Base-by-base conservation (phyloP, 2,329 filamentous ascomycete species). In the Tolypocladium guangdongense region DNA sequence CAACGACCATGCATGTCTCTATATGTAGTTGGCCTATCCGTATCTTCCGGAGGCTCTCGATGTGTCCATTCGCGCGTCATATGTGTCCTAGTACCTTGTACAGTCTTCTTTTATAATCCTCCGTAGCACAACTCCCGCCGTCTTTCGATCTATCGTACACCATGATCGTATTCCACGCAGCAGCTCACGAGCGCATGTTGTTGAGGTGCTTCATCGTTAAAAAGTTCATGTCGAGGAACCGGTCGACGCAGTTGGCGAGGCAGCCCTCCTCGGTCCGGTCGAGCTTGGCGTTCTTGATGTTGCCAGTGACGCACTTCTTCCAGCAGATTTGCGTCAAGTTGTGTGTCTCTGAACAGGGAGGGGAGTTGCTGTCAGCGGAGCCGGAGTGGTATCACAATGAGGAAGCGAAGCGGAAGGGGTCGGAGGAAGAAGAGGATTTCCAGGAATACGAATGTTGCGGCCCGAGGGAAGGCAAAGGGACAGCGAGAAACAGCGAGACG, bases 191-290 rank as follows among this genome's bases (percentile, higher is more conserved):
- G 16, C 78, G 74, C 74, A 80, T 72, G 57, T 66, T 80, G 68
- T 93, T 84, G 64, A 97, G 74, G 68, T 96, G 87, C 76, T 84
- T 86, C 70, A 96, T 75, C n/a, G 95, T 87, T 52, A 89, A 76
- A 59, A 88, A 73, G 72, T 92, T 93, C 58, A 90, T 81, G 71
- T 99, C 93, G 74, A 97, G 79, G 73, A 95, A 97, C 54, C 93
- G 80, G 64, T 96, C 88, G 54, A 97, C 90, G 66, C 93, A 99
- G 76, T 96, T 96, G 68, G 84, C 78, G 68, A 96, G 80, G 70
- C 93, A 99, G 10, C 77, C 73, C 74, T 93, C 86, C 74, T 99
- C 93, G 57, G 72, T 75, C 64, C 78, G 81, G 60, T 95, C 89
- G 60, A 99, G 76, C 63, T 83, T 81, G 32, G 83, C 81, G 56